Evolutionary conservation across 371 early-diverging fungal species (phyloP).

Genomic region (Mortierella sp.): DNA sequence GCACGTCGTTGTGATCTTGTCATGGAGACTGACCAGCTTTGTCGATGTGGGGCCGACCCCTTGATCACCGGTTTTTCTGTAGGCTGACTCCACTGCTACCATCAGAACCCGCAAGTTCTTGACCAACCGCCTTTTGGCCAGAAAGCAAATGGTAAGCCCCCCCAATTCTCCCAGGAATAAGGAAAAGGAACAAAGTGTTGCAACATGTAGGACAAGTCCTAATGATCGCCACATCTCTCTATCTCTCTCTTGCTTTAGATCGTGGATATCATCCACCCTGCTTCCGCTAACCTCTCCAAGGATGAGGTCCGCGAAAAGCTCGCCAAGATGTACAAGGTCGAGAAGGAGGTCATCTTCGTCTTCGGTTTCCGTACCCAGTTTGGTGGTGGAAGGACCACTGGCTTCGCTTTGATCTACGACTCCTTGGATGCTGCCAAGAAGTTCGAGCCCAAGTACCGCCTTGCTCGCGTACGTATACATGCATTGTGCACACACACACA

Average conservation of each 20-base stretch:
- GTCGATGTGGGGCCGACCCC: too few relatives aligned
- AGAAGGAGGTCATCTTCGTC: constrained; percentile 89
- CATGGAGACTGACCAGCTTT: too few relatives aligned
- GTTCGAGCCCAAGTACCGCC: constrained; percentile 98
- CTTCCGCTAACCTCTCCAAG: constrained; percentile 92
- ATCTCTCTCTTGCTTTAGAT: constrained; percentile 58
- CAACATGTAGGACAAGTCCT: background rate
- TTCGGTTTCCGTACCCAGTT: constrained; percentile 97
- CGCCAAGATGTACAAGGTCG: constrained; percentile 96
- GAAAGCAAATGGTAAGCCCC: constrained; percentile 96
- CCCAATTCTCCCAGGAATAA: background rate
- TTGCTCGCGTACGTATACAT: constrained; percentile 73
- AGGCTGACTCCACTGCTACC: constrained; percentile 89
- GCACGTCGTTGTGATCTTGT: too few relatives aligned
- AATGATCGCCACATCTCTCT: too few relatives aligned
- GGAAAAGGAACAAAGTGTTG: background rate
- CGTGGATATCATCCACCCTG: constrained; percentile 96
- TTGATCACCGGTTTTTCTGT: constrained; percentile 1
- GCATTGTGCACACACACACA: constrained; percentile 15
- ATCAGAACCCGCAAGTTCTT: constrained; percentile 98
- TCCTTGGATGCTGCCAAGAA: constrained; percentile 94
- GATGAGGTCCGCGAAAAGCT: constrained; percentile 95
- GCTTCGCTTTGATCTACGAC: constrained; percentile 98
- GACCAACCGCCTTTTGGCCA: constrained; percentile 97
- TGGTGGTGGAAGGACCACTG: constrained; percentile 98